These are phyloP conservation scores for Gigaspora rosea DNA, from an alignment of 192 early-diverging fungal species.

Conservation along the genomic window DNA sequence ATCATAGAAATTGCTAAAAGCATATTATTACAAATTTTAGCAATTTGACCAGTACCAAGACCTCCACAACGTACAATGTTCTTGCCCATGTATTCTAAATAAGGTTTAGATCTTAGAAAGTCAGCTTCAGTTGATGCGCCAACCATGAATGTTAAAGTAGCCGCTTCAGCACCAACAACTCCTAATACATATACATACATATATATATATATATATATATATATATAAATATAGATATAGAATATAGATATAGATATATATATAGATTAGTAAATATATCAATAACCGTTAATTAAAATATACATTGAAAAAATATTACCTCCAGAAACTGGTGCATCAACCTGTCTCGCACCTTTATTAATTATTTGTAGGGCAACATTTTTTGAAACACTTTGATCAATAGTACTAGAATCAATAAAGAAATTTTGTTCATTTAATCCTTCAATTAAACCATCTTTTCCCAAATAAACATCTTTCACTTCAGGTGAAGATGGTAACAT, in stretches of 20 bases:
- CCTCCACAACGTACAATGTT: conserved; percentile 86
- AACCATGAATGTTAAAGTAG: conserved; percentile 96
- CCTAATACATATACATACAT: conserved; percentile 39
- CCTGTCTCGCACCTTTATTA: conserved; percentile 60
- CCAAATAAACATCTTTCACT: conserved; percentile 83
- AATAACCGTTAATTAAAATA: background rate
- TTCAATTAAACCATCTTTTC: conserved; percentile 62
- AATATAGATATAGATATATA: too few species aligned
- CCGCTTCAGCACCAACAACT: conserved; percentile 82
- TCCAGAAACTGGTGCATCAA: conserved; percentile 96
- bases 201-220: too few species aligned
- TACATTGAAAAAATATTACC: conserved; percentile 50
- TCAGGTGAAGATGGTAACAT: conserved; percentile 88
- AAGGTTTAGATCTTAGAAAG: conserved; percentile 66
- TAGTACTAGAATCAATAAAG: conserved; percentile 91
- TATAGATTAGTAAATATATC: too few species aligned
- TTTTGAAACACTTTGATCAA: conserved; percentile 78
- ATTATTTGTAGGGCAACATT: conserved; percentile 66
- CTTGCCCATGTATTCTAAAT: conserved; percentile 79
- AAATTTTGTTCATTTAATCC: conserved; percentile 52
- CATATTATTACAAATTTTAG: conserved; percentile 99
- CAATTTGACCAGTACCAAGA: conserved; percentile 84
- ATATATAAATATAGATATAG: too few species aligned
- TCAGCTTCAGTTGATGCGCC: conserved; percentile 61
- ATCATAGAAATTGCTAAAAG: conserved; percentile 93